Evolutionary conservation across 176 grass and related monocot genomes (phyloP), one percentile per base, ranked within the genome.

Genomic region (Oryza officinalis): DNA sequence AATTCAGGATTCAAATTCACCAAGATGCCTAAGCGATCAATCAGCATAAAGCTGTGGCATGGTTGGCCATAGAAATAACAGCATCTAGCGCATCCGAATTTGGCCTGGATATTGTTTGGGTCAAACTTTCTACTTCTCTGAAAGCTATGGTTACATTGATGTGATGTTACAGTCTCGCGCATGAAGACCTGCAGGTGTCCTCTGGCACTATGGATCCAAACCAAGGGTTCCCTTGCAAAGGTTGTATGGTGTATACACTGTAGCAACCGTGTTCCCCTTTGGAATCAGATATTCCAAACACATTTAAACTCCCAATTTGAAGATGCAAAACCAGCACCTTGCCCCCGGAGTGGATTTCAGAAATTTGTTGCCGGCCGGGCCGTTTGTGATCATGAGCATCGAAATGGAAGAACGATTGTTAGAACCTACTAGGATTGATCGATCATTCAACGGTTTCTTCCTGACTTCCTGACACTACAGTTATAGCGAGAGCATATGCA

Each of bases 1-100:
- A 18, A 26, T 35, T 67, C n/a, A 26, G 63, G 3, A 38, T n/a
- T 15, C 70, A 11, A 54, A 47, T 80, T 7, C 23, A 27, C 2
- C 41, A 26, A 10, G 35, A 41, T n/a, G 67, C 35, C 12, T 7
- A 38, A 43, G 22, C 40, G 22, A 27, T 72, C 69, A 72, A 27
- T 30, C 25, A 9, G 22, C 8, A 28, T 47, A 49, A 26, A 72
- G 38, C 38, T 74, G 5, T 74, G 27, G 8, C 1, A 8, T 50
- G 27, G 23, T 49, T 80, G 65, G 78, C 45, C 78, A 11, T 54
- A 25, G 65, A 80, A 69, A 49, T 7, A 47, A 43, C 64, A 47
- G 77, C 6, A 28, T 47, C 27, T 9, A 47, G 15, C 13, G 5
- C 59, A 63, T 8, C 25, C 63, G 31, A 52, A 31, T 50, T 74